Percentiles rank a stretch among this genome's conserved stretches.
Conservation (phyloP, 495 filamentous ascomycete species). For the Xylaria sp. region DNA sequence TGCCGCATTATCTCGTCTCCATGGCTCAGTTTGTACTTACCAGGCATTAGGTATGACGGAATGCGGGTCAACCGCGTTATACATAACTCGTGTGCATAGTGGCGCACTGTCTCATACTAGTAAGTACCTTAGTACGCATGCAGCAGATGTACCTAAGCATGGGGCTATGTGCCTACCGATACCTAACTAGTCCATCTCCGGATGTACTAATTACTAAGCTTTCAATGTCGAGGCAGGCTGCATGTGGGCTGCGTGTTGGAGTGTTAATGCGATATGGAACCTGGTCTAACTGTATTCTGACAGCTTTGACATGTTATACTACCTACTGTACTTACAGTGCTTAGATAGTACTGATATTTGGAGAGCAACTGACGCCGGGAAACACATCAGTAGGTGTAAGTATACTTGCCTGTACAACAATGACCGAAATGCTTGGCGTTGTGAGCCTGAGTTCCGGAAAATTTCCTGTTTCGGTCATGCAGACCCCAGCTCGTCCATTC, state of each 20-base stretch:
- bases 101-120: neutral
- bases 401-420: too few relatives aligned
- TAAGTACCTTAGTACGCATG: neutral
- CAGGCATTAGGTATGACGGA: neutral
- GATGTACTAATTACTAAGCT: slow-evolving; percentile 14
- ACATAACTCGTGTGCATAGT: neutral
- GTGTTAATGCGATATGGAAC: neutral
- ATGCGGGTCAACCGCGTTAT: slow-evolving; percentile 1
- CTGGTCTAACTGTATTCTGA: neutral
- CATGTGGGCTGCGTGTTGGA: neutral
- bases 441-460: too few relatives aligned
- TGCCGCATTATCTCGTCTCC: slow-evolving; percentile 16
- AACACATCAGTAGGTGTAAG: too few relatives aligned
- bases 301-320: neutral
- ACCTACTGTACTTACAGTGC: neutral
- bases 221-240: neutral
- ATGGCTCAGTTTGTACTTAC: slow-evolving; percentile 2
- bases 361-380: too few relatives aligned
- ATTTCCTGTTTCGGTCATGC: too few relatives aligned
- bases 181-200: neutral
- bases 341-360: too few relatives aligned
- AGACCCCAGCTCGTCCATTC: too few relatives aligned
- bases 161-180: neutral
- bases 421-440: too few relatives aligned
- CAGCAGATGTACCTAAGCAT: neutral